Evolutionary conservation across 495 filamentous ascomycete genomes (phyloP).

Genomic region (Podospora australis): DNA sequence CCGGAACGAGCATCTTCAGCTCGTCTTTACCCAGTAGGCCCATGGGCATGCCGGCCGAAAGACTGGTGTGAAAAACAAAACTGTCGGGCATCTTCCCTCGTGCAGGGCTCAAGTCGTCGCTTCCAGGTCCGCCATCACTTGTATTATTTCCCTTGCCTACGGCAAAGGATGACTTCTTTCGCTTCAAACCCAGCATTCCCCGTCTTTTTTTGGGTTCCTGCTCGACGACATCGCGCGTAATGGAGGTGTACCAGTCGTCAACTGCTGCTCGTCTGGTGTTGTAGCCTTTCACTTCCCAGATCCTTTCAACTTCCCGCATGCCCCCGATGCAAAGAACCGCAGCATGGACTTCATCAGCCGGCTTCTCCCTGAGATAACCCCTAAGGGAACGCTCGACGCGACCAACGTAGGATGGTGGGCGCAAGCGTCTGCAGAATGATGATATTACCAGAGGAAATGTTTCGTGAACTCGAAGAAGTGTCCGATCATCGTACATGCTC

Average conservation of each 20-base stretch:
- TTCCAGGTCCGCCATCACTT: not conserved
- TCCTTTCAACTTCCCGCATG: constrained; percentile 46
- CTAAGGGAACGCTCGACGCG: constrained; percentile 50
- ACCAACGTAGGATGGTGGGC: constrained; percentile 51
- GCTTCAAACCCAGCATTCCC: constrained; percentile 38
- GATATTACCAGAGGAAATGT: constrained; percentile 49
- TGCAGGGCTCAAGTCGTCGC: constrained; percentile 1
- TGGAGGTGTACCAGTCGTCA: constrained; percentile 46
- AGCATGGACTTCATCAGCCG: constrained; percentile 49
- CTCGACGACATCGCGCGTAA: constrained; percentile 37
- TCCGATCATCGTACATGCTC: constrained; percentile 51
- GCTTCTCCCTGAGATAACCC: constrained; percentile 49
- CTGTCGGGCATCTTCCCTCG: constrained; percentile 21
- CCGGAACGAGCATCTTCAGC: constrained; percentile 38
- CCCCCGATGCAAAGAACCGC: constrained; percentile 49
- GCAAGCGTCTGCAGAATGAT: constrained; percentile 49
- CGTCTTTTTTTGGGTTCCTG: constrained; percentile 39
- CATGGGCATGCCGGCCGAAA: constrained; percentile 51
- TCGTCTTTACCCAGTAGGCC: constrained; percentile 39
- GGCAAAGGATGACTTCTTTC: constrained; percentile 41
- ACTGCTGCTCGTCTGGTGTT: constrained; percentile 46
- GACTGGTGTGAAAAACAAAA: constrained; percentile 45
- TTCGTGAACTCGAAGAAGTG: constrained; percentile 48
- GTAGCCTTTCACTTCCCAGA: constrained; percentile 56
- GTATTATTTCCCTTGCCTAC: constrained; percentile 16